phyloP scores from a whole-genome alignment of 1,284 basidiomycete species.

The Hortiboletus rubellus region DNA sequence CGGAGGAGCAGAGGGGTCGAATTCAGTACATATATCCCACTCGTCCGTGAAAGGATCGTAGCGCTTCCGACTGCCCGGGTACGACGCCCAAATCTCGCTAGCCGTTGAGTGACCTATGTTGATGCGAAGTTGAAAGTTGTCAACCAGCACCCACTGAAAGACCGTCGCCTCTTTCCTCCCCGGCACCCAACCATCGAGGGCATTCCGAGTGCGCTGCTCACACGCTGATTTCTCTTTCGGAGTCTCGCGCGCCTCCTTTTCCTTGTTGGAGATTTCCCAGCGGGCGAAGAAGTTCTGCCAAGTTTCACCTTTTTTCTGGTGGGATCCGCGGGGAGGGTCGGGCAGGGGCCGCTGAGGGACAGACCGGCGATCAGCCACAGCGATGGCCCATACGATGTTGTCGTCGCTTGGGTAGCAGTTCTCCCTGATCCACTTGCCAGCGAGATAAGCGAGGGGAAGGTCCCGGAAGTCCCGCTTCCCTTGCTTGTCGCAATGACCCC shows the following conservation, averaged over 20 bases:
- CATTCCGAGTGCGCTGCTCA: background rate
- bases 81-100: background rate
- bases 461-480: background rate
- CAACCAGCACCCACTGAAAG: background rate
- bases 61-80: background rate
- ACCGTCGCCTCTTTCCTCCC: background rate
- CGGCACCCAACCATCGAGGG: background rate
- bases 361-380: background rate
- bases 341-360: background rate
- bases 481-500: background rate
- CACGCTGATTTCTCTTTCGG: background rate
- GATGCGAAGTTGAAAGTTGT: background rate
- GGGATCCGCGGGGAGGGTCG: background rate
- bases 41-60: background rate
- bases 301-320: background rate
- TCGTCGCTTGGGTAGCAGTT: slow-evolving; percentile 3
- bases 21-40: slow-evolving; percentile 4
- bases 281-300: background rate
- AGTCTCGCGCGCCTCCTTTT: background rate
- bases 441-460: background rate
- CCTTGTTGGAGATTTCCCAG: background rate
- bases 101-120: background rate
- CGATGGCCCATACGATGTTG: background rate
- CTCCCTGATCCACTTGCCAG: background rate
- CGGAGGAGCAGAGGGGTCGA: background rate